These are phyloP conservation scores for Populus hybrid DNA, from an alignment of 441 rosid genomes.

Conservation along the genomic window DNA sequence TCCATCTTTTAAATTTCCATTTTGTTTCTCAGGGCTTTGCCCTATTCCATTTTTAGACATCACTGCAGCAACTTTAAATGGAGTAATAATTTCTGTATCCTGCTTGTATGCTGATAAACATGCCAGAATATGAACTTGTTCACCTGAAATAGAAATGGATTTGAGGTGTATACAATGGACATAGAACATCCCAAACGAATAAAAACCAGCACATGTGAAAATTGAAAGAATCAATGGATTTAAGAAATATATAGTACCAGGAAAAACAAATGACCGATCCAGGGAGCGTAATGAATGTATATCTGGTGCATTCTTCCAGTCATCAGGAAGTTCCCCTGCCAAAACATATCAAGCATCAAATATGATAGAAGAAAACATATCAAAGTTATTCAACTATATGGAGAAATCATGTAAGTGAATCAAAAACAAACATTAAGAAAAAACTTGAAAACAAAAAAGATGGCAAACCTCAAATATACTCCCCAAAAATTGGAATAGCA, in stretches of 20 bases:
- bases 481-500: neutral
- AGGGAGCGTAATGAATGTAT: slow-evolving; percentile 56
- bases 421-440: neutral
- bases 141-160: slow-evolving; percentile 53
- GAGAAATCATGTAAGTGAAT: neutral
- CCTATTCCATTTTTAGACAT: slow-evolving; percentile 73
- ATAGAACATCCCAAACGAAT: neutral
- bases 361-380: neutral
- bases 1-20: slow-evolving; percentile 45
- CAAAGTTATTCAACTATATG: neutral
- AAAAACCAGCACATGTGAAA: slow-evolving; percentile 12
- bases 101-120: slow-evolving; percentile 79
- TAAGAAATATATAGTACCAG: slow-evolving; percentile 48
- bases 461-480: neutral
- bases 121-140: slow-evolving; percentile 80
- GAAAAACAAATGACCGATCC: slow-evolving; percentile 87
- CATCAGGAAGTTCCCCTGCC: slow-evolving; percentile 70
- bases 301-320: slow-evolving; percentile 59
- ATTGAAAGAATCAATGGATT: slow-evolving; percentile 18
- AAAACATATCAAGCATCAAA: slow-evolving; percentile 6
- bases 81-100: slow-evolving; percentile 84
- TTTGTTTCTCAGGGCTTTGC: slow-evolving; percentile 45
- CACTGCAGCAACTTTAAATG: slow-evolving; percentile 97
- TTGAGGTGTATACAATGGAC: slow-evolving; percentile 20
- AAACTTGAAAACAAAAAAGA: neutral